Evolutionary conservation across 768 basidiomycete species (phyloP), one percentile per base, ranked within the genome.

Genomic region (Inosperma sp.): DNA sequence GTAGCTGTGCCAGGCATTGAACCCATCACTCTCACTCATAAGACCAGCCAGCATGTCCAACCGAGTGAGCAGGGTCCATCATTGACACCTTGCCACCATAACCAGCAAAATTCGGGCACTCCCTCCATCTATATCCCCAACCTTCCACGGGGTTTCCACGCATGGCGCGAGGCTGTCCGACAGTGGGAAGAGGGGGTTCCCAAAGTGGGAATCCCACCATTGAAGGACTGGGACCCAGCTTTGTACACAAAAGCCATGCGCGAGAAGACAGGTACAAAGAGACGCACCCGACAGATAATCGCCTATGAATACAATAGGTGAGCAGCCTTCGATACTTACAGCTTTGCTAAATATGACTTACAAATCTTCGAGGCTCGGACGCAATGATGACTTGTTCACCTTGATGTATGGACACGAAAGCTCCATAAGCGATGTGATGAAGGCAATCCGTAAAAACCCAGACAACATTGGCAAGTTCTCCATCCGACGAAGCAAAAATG

Each of bases 171-270:
- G 12, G 64, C 66, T 3, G 35, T 67, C 10, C 33, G 54, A 23
- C 67, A 69, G 39, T 69, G 64, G 67, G 49, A 62, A 3, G 37
- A 60, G 7, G 61, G 54, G 2, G 62, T 62, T 33, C 56, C 60
- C 2, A 21, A n/a, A 6, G 49, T 42, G 3, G 62, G 60, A 9
- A 13, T 60, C 27, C 45, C 27, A 8, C 58, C 63, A 5, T 44
- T 68, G 54, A 65, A 62, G 48, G 62, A 67, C 21, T 69, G 67
- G 67, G 67, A 65, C 0, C 2, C 13, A 1, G 41, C 47, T 5
- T 66, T 61, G 57, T 66, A 64, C 31, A 58, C 54, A 6, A 65
- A 61, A 2, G 13, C 22, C 1, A 63, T 60, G 57, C 39, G 57
- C 9, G 40, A 29, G 0, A 46, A 47, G 26, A 58, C 46, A 2